Evolutionary conservation across 495 filamentous ascomycete species (phyloP).

Genomic region (Lasiosphaeriaceae sp.): DNA sequence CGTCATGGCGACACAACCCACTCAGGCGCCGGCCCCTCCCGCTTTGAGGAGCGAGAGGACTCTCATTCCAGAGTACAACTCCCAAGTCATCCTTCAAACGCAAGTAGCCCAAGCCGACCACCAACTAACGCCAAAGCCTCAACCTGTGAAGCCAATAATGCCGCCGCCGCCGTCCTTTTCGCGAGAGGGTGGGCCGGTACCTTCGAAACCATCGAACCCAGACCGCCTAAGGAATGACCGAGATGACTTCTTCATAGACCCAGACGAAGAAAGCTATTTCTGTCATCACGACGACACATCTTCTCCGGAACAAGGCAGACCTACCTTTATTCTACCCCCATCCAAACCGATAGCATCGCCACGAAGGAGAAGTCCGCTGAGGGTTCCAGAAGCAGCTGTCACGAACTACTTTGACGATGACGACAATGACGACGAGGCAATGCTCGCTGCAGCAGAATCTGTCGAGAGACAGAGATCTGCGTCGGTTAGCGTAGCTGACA

Average conservation of each 20-base stretch:
- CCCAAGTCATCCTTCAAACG: constrained; percentile 48
- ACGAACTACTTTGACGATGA: constrained; percentile 62
- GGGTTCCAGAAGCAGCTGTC: not conserved
- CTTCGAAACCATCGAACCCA: not conserved
- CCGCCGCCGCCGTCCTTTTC: constrained; percentile 1
- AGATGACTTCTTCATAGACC: constrained; percentile 15
- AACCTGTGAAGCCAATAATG: not conserved
- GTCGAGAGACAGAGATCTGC: constrained; percentile 46
- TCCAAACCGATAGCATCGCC: not conserved
- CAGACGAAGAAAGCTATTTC: constrained; percentile 37
- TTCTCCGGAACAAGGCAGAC: constrained; percentile 14
- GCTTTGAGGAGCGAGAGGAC: constrained; percentile 22
- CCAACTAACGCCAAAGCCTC: not conserved
- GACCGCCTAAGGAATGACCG: not conserved
- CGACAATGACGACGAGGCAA: constrained; percentile 66
- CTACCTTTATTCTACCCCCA: not conserved
- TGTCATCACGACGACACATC: constrained; percentile 36
- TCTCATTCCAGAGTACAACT: constrained; percentile 31
- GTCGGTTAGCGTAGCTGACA: constrained; percentile 17
- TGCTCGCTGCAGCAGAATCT: constrained; percentile 58
- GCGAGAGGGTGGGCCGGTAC: not conserved
- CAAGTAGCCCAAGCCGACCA: constrained; percentile 28
- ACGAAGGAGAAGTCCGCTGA: constrained; percentile 4
- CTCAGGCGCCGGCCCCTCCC: not conserved
- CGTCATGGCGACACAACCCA: constrained; percentile 22